phyloP scores from a whole-genome alignment of 768 basidiomycete genomes.

The Mycena kentingensis region DNA sequence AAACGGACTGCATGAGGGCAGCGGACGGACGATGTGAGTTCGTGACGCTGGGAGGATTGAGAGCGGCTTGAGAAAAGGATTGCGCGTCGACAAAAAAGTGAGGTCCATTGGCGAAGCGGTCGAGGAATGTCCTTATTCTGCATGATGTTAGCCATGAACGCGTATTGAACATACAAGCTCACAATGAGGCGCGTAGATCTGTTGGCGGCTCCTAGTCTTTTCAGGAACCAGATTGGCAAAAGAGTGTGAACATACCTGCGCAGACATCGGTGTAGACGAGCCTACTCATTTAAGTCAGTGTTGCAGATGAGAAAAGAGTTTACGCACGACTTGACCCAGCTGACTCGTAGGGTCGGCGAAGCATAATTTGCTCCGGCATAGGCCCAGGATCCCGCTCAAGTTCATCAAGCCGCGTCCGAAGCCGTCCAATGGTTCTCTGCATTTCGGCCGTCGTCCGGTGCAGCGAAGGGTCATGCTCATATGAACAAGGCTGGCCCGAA shows the following conservation, averaged over 20 bases:
- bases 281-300: too few relatives aligned
- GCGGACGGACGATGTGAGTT: conserved; percentile 5
- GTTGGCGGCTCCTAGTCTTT: background rate
- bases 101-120: background rate
- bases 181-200: background rate
- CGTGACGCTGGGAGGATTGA: background rate
- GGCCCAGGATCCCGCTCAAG: background rate
- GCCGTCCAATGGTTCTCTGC: background rate
- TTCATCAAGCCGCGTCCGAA: conserved; percentile 1
- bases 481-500: conserved; percentile 1
- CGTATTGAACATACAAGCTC: background rate
- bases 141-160: background rate
- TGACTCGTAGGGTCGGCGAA: background rate
- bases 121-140: conserved; percentile 7
- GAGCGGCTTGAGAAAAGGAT: background rate
- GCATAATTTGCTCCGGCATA: background rate
- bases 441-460: background rate
- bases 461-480: background rate
- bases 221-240: background rate
- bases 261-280: background rate
- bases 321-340: background rate
- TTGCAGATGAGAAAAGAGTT: too few relatives aligned
- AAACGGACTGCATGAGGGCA: conserved; percentile 3
- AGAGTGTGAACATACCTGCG: too few relatives aligned
- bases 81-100: conserved; percentile 10